Base-by-base conservation (phyloP, 228 moss, liverwort and hornwort genomes). In the Sphagnum fallax region DNA sequence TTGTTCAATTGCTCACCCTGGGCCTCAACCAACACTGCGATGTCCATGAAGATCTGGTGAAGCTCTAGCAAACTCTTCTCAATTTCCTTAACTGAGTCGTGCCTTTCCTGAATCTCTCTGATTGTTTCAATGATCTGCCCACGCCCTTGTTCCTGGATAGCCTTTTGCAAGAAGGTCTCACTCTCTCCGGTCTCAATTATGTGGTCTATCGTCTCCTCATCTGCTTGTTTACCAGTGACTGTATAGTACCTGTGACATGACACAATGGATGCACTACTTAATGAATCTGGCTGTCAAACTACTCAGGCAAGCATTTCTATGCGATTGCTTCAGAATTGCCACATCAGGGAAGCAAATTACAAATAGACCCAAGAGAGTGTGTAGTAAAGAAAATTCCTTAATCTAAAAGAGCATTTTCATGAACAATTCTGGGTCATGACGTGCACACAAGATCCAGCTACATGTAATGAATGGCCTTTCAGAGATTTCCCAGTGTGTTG, bases 41-140 rank as follows among this genome's bases (percentile, higher is more conserved):
- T 86, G 67, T 86, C 86, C 82, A 86, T 74, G 60, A 86, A 86
- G 47, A 86, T 83, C 74, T 86, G 80, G 55, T 86, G 75, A 65
- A 86, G 55, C 7, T 86, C 86, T 68, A 86, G 64, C 52, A 86
- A 75, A 60, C 80, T 83, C 83, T 75, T 86, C 75, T 83, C 86
- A 53, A 86, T 86, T 61, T 86, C 86, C 69, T 86, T 86, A 62
- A 86, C 83, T 4, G 82, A 80, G 48, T 86, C 86, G 50, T 86
- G 86, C 62, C 86, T 70, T 67, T 86, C 86, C 75, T 86, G 83
- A 65, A 86, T 86, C 72, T 86, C 86, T 14, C 74, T 78, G 64
- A 86, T 86, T 60, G 86, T 86, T 67, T 86, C 86, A 73, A 86
- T 78, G 63, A 86, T 80, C 49, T 86, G 86, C 7, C 86, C 86